These are phyloP conservation scores for Aphanomyces euteiches DNA, from an alignment of 352 stramenopile species.

Conservation along the genomic window DNA sequence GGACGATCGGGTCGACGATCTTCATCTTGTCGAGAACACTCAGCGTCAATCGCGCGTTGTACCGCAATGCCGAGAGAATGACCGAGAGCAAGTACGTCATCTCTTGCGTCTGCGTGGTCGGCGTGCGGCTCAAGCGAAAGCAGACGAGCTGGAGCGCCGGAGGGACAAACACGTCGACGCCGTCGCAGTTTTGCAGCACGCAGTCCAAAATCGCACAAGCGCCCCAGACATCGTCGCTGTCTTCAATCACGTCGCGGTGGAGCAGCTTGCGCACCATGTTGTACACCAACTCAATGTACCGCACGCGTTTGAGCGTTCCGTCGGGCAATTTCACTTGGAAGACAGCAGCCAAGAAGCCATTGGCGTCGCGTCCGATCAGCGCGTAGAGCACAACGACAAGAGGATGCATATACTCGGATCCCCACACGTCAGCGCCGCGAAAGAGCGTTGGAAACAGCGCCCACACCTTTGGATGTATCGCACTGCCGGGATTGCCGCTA, in stretches of 20 bases:
- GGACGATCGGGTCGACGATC: slow-evolving; percentile 85
- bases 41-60: slow-evolving; percentile 89
- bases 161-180: slow-evolving; percentile 70
- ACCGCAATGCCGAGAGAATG: slow-evolving; percentile 89
- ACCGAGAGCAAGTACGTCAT: slow-evolving; percentile 80
- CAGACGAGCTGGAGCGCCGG: slow-evolving; percentile 63
- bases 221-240: slow-evolving; percentile 70
- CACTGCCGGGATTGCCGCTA: not conserved
- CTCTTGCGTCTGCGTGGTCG: slow-evolving; percentile 54
- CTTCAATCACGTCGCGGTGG: slow-evolving; percentile 39
- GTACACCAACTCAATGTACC: slow-evolving; percentile 78
- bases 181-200: slow-evolving; percentile 78
- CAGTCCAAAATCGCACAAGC: slow-evolving; percentile 70
- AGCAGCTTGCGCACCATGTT: slow-evolving; percentile 76
- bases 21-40: slow-evolving; percentile 83
- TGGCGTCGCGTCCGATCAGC: slow-evolving; percentile 26
- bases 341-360: slow-evolving; percentile 14
- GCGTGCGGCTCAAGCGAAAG: slow-evolving; percentile 46
- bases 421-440: slow-evolving; percentile 24
- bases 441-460: slow-evolving; percentile 29
- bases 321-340: slow-evolving; percentile 38
- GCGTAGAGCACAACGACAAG: slow-evolving; percentile 24
- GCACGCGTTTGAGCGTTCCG: slow-evolving; percentile 38
- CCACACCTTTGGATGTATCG: slow-evolving; percentile 30
- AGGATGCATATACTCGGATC: slow-evolving; percentile 26